Base-by-base conservation (phyloP, 495 filamentous ascomycete genomes). In the Penicillium canescens region DNA sequence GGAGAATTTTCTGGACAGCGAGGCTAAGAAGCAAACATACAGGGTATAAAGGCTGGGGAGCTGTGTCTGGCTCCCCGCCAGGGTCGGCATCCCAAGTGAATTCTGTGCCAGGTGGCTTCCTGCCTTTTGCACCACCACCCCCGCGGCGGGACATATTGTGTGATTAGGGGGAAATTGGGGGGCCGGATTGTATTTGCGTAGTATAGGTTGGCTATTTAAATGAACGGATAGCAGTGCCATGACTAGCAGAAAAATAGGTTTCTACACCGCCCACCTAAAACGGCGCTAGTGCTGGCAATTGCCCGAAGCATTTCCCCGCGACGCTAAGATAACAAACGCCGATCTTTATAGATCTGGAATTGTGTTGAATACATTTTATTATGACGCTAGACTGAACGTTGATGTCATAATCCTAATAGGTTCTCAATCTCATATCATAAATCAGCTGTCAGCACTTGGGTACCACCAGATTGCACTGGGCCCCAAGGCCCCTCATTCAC, bases 401-500 rank as follows among this genome's bases (percentile, higher is more conserved):
- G 26, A 38, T 34, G 16, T 41, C 14, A 21, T 41, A 21, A 16
- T 18, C 20, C 4, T 41, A 5, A 10, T 14, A 21, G 18, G 1
- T 18, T 18, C 18, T 18, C 21, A 14, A 8, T 42, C 13, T 42
- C 24, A 51, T n/a, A 38, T 75, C 54, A 79, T 36, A 72, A 36
- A 3, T 68, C 68, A 35, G 73, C 55, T 14, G 78, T 64, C 40
- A 71, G 71, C 6, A 81, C 60, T 26, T 70, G 64, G 5, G 61
- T 58, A 18, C 60, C 60, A 36, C 63, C 52, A 13, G 69, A 56
- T 31, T 65, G 65, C 0, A 56, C 63, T 10, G 74, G 71, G 3
- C 77, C 76, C 61, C 66, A 57, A 6, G 76, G 73, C 3, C 78
- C 78, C 36, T 78, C 70, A 18, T 66, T 70, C 34, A 78, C 71